Conservation (phyloP, 2,329 filamentous ascomycete genomes). For the Xylaria digitata region DNA sequence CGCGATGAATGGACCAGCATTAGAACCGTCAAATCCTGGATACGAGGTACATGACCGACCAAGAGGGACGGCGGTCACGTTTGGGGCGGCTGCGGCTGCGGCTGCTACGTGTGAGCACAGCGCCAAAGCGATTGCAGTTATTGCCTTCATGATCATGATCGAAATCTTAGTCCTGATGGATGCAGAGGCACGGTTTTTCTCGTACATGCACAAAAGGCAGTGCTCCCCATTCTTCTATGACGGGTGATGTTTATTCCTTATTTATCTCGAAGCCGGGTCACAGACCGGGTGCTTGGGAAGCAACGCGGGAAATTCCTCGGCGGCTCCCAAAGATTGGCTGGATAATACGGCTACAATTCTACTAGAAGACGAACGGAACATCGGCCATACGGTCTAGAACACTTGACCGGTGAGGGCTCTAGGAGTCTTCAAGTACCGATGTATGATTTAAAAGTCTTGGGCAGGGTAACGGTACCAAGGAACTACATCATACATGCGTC, state of each 20-base stretch:
- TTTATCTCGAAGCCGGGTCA: conserved; percentile 9
- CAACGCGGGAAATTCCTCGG: conserved; percentile 10
- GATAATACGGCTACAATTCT: conserved; percentile 29
- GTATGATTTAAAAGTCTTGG: conserved; percentile 3
- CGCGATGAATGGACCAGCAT: conserved; percentile 31
- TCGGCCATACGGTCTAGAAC: conserved; percentile 20
- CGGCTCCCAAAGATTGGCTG: conserved; percentile 28
- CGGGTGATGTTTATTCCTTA: conserved; percentile 9
- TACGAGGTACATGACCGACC: conserved; percentile 32
- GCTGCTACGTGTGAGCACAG: conserved; percentile 1
- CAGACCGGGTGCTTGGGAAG: conserved; percentile 3
- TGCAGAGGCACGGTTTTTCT: not conserved
- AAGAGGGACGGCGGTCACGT: conserved; percentile 30
- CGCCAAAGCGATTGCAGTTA: not conserved
- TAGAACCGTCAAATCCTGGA: conserved; percentile 28
- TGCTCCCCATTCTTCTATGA: not conserved
- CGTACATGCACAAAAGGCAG: not conserved
- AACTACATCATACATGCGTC: not conserved
- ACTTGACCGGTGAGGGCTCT: conserved; percentile 4
- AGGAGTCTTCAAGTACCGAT: conserved; percentile 17
- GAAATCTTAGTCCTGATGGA: conserved; percentile 9
- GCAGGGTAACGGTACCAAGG: not conserved
- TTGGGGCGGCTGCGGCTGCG: conserved; percentile 22
- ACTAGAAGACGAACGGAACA: not conserved
- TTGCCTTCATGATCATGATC: not conserved